Evolutionary conservation across 805 yeast genomes (phyloP), one percentile per base, ranked within the genome.

Genomic region (Ogataea paraovalis): DNA sequence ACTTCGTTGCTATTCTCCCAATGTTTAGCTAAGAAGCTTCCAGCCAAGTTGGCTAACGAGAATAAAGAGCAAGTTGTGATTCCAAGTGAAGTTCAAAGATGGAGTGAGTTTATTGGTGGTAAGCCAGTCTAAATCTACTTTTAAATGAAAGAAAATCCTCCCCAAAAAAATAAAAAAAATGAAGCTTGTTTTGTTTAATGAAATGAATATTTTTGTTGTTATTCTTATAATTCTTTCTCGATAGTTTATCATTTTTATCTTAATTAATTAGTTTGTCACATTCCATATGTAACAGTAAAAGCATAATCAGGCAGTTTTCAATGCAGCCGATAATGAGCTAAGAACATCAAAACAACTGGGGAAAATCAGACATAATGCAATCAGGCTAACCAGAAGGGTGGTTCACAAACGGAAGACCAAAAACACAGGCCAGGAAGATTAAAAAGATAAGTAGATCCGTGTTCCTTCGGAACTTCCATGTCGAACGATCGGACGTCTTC

Each of bases 21-120:
- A 63, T 87, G 96, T 54, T 75, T 94, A 71, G 80, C 80, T 56
- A 80, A 71, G 46, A 89, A 90, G 75, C 87, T 56, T 71, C 80
- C 56, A 74, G 74, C 59, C 30, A 76, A 77, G 60, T 69, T 81
- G 44, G 79, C 80, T 45, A 75, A 73, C 48, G 70, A 70, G 30
- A 68, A 66, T 39, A 67, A 68, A 45, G 55, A 50, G 6, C 59
- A 57, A 33, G 80, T 83, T 47, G 70, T 66, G 25, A 79, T 92
- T 56, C 98, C 99, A 47, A 61, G 70, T 19, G 98, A 94, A 72
- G 98, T 90, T 45, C 77, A 75, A 64, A 81, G 97, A 70, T 94
- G 99, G 99, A 88, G 96, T 72, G 97, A 92, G 67, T 94, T 86
- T 63, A 80, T 94, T 62, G 96, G 96, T 49, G 96, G 96, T 45